phyloP scores from a whole-genome alignment of 352 stramenopile genomes.

The Globisporangium splendens region DNA sequence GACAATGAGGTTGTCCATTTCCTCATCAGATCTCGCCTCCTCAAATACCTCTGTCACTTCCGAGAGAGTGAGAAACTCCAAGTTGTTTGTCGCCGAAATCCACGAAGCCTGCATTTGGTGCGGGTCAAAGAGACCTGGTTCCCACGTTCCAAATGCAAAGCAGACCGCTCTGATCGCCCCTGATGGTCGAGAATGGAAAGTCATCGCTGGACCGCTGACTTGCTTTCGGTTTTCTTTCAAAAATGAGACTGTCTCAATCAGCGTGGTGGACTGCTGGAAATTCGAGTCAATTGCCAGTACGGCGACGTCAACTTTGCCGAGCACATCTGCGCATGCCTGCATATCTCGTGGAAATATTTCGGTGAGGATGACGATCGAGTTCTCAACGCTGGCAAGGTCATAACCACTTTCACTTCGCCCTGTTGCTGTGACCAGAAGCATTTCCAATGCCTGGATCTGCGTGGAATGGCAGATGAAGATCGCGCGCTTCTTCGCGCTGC shows the following conservation, averaged over 20 bases:
- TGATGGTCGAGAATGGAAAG: slow-evolving; percentile 36
- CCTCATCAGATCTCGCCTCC: slow-evolving; percentile 11
- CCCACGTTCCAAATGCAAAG: slow-evolving; percentile 40
- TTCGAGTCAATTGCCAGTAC: slow-evolving; percentile 34
- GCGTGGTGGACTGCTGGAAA: slow-evolving; percentile 29
- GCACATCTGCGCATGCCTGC: slow-evolving; percentile 24
- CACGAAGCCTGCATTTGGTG: neutral
- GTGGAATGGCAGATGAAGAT: slow-evolving; percentile 28
- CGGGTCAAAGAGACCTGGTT: slow-evolving; percentile 24
- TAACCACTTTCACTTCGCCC: too few species aligned
- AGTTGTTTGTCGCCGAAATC: neutral
- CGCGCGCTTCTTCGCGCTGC: neutral
- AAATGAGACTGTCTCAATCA: slow-evolving; percentile 47
- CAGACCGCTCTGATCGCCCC: slow-evolving; percentile 44
- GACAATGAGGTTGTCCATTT: slow-evolving; percentile 1
- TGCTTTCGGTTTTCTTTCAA: slow-evolving; percentile 43
- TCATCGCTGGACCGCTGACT: slow-evolving; percentile 31
- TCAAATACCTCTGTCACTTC: slow-evolving; percentile 1
- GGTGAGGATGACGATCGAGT: slow-evolving; percentile 30
- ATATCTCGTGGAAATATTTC: slow-evolving; percentile 31
- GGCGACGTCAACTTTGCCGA: slow-evolving; percentile 23
- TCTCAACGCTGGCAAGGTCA: neutral
- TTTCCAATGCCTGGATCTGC: slow-evolving; percentile 1
- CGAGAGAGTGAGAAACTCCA: slow-evolving; percentile 17
- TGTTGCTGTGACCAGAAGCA: neutral